A percentile compares a stretch with the other conserved stretches of the same genome.
These are phyloP conservation scores for Daldinia eschscholtzii DNA, from an alignment of 2,329 filamentous ascomycete genomes.

Conservation along the genomic window DNA sequence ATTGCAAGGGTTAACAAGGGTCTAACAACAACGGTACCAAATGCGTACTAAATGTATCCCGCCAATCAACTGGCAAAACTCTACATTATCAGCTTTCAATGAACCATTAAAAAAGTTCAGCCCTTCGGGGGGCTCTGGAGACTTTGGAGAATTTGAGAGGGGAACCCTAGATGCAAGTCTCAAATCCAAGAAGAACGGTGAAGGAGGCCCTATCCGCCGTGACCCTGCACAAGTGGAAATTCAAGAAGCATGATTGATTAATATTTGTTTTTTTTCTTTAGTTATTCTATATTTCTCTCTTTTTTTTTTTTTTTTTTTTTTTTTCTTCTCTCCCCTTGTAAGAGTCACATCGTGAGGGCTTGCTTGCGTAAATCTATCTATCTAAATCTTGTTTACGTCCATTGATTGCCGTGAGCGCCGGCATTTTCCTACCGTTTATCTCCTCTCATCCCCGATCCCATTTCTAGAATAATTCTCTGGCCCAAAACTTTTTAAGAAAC, in stretches of 20 bases:
- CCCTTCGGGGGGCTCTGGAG: slow-evolving; percentile 37
- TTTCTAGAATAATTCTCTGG: slow-evolving; percentile 27
- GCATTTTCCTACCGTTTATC: slow-evolving; percentile 17
- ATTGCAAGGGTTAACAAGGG: slow-evolving; percentile 8
- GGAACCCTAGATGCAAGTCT: slow-evolving; percentile 10
- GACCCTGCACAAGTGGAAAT: slow-evolving; percentile 32
- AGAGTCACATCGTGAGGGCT: slow-evolving; percentile 30
- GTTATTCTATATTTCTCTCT: slow-evolving; percentile 16
- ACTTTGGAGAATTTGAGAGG: slow-evolving; percentile 25
- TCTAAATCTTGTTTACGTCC: slow-evolving; percentile 20
- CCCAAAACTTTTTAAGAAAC: slow-evolving; percentile 6
- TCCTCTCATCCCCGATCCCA: slow-evolving; percentile 16
- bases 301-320: slow-evolving; percentile 28
- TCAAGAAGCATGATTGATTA: slow-evolving; percentile 39
- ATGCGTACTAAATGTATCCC: slow-evolving; percentile 22
- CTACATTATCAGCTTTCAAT: slow-evolving; percentile 16
- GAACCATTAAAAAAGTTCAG: slow-evolving; percentile 29
- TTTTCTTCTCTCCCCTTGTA: not conserved
- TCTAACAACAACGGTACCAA: slow-evolving; percentile 4
- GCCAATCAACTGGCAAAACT: slow-evolving; percentile 35
- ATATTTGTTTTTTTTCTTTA: slow-evolving; percentile 20
- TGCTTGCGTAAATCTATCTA: slow-evolving; percentile 7
- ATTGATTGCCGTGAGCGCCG: slow-evolving; percentile 29
- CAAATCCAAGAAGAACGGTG: slow-evolving; percentile 18
- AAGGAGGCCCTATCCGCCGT: slow-evolving; percentile 30